Base-by-base conservation (phyloP, 164 flowering plant species). In the Stephania japonica region DNA sequence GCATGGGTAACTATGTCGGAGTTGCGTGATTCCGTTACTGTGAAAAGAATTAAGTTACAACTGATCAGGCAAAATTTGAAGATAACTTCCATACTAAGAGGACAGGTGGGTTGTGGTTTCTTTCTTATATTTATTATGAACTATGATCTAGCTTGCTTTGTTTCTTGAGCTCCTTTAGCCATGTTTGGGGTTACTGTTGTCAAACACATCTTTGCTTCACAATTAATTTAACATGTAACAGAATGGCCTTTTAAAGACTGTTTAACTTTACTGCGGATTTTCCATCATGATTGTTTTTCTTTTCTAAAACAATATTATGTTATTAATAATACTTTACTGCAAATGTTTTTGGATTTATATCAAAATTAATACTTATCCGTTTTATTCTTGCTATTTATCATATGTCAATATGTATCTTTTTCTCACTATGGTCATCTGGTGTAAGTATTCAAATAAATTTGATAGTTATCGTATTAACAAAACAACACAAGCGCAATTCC, bases 1-100 rank as follows among this genome's bases (percentile, higher is more conserved):
- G 94, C 97, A 66, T 95, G 97, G 94, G 83, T 88, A 69, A 81
- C 89, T 7, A 90, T 86, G 26, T 90, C 98, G 74, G 91, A 87
- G 76, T 82, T 92, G 62, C 92, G 97, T 70, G 86, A 89, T 70
- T 83, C 93, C 65, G 98, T 95, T 77, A 89, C 88, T 32, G 76
- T 86, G 68, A 91, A 85, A 84, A 83, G 88, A 85, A 83, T 87
- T 78, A 87, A 87, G 78, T 75, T 95, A 56, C 92, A 87, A 24
- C 77, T 87, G 77, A 76, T 89, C 84, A 90, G 85, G 86, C 89
- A 87, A 78, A 90, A 85, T 27, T 53, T 87, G 82, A 95, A 93
- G 86, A 83, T 94, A 67, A 80, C 85, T 70, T 85, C 92, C 77
- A 83, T 92, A 73, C 89, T 94, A 42, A 85, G 83, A 80, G 89